Evolutionary conservation across 306 rosid species (phyloP).

Genomic region (Rubus idaeus): DNA sequence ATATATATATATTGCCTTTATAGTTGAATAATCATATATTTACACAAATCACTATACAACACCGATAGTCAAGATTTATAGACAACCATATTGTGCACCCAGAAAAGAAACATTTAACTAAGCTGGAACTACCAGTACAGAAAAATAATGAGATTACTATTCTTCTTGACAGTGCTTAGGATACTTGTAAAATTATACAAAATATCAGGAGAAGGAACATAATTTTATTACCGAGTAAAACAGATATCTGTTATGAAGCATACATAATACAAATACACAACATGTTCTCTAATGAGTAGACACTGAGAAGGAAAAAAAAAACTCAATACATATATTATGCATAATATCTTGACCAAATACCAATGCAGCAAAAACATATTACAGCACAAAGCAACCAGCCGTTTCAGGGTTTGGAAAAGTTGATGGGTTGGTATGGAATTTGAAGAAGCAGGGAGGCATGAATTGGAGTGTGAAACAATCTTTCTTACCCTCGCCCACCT

Average conservation of each 20-base stretch:
- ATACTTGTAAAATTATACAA: neutral
- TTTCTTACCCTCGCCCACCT: neutral
- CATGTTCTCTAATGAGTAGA: too few species aligned
- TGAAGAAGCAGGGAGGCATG: neutral
- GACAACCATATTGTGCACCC: neutral
- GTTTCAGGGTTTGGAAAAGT: neutral
- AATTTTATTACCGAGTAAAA: neutral
- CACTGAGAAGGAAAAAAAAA: too few species aligned
- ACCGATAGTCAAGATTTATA: neutral
- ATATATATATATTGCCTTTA: too few species aligned
- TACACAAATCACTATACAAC: neutral
- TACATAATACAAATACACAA: neutral
- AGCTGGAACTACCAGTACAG: neutral
- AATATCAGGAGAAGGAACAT: neutral
- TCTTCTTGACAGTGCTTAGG: neutral
- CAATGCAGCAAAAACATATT: neutral
- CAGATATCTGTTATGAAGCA: neutral
- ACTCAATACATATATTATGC: too few species aligned
- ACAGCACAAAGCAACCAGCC: neutral
- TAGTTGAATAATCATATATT: neutral
- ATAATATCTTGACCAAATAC: too few species aligned
- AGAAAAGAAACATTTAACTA: neutral
- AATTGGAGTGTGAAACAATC: neutral
- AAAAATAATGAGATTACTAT: neutral
- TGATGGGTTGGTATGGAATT: neutral